Conservation (phyloP, 106 monocot genomes). For the Alisma plantagoaquatica region DNA sequence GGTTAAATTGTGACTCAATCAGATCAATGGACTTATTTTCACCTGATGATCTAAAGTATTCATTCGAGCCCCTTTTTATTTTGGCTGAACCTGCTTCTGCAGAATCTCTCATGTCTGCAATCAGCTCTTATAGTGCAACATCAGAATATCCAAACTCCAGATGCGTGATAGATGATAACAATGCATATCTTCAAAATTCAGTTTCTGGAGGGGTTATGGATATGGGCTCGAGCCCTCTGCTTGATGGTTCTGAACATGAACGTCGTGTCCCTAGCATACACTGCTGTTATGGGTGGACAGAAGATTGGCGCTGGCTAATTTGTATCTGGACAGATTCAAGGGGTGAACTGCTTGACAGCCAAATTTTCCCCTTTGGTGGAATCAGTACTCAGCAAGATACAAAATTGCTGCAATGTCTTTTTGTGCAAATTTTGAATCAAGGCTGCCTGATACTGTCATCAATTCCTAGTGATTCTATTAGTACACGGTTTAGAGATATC, state of each 20-base stretch:
- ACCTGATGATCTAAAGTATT: conserved; percentile 58
- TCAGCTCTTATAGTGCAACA: conserved; percentile 8
- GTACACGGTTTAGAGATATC: conserved; percentile 47
- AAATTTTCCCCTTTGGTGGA: conserved; percentile 89
- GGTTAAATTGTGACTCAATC: conserved; percentile 33
- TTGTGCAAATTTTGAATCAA: conserved; percentile 85
- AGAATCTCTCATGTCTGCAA: conserved; percentile 29
- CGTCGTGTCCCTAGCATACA: conserved; percentile 58
- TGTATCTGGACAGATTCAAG: conserved; percentile 96
- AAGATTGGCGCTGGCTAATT: conserved; percentile 94
- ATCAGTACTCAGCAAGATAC: conserved; percentile 93
- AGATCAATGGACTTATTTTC: conserved; percentile 26
- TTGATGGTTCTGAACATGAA: conserved; percentile 48
- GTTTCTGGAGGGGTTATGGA: conserved; percentile 35
- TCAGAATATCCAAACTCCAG: conserved; percentile 36
- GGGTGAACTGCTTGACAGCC: conserved; percentile 83
- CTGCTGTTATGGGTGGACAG: conserved; percentile 98
- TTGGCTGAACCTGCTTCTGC: conserved; percentile 62
- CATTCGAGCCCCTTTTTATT: conserved; percentile 93
- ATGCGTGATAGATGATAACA: conserved; percentile 48
- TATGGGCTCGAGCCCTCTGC: conserved; percentile 12
- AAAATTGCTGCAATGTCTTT: conserved; percentile 79
- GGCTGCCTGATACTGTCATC: conserved; percentile 75
- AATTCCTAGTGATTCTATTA: conserved; percentile 36
- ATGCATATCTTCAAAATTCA: conserved; percentile 34